Evolutionary conservation across 2,329 filamentous ascomycete species (phyloP).

Genomic region (Aspergillus fijiensis): DNA sequence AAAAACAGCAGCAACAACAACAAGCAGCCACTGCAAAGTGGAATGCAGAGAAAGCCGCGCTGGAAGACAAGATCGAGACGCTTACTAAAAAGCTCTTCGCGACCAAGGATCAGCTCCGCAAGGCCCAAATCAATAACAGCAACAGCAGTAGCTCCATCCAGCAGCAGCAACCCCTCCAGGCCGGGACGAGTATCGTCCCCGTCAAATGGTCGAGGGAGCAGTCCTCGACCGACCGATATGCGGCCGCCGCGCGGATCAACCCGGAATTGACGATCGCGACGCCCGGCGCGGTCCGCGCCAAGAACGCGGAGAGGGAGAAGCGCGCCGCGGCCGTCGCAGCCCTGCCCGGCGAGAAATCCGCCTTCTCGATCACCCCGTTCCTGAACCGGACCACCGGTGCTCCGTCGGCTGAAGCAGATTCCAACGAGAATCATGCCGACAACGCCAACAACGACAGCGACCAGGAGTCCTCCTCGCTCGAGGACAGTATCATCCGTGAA

Average conservation of each 20-base stretch:
- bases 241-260: slow-evolving; percentile 35
- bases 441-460: slow-evolving; percentile 4
- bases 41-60: slow-evolving; percentile 60
- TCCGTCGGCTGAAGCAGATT: slow-evolving; percentile 31
- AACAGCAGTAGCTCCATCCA: slow-evolving; percentile 29
- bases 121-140: slow-evolving; percentile 50
- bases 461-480: not conserved
- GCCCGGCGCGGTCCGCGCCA: slow-evolving; percentile 47
- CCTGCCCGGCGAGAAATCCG: slow-evolving; percentile 78
- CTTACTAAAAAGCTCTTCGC: slow-evolving; percentile 68
- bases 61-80: slow-evolving; percentile 70
- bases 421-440: slow-evolving; percentile 26
- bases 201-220: slow-evolving; percentile 42
- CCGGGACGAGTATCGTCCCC: slow-evolving; percentile 23
- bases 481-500: not conserved
- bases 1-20: slow-evolving; percentile 50
- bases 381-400: slow-evolving; percentile 71
- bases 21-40: slow-evolving; percentile 43
- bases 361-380: slow-evolving; percentile 92
- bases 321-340: slow-evolving; percentile 46
- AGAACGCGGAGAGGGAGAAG: slow-evolving; percentile 60
- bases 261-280: slow-evolving; percentile 52
- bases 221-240: slow-evolving; percentile 31
- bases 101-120: slow-evolving; percentile 71
- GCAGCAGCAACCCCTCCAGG: slow-evolving; percentile 22